Conservation (phyloP, 2,329 filamentous ascomycete species). For the Mycosphaerella sp. region DNA sequence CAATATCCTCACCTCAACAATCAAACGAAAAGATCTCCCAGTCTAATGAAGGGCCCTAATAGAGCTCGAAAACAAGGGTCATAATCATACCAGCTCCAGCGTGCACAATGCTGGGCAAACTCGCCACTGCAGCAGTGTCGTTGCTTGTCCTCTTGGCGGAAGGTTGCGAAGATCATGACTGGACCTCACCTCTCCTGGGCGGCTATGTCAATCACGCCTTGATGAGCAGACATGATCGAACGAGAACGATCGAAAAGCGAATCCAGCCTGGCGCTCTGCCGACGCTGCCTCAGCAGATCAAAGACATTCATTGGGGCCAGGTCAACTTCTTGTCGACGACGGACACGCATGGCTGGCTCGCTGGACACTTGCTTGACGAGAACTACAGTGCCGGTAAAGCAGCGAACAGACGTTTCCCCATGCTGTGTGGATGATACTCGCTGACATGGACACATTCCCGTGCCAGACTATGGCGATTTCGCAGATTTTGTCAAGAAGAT, state of each 20-base stretch:
- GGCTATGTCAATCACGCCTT: conserved; percentile 16
- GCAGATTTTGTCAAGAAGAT: conserved; percentile 55
- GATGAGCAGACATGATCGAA: conserved; percentile 11
- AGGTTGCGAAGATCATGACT: conserved; percentile 21
- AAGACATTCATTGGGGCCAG: conserved; percentile 22
- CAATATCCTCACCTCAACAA: too few relatives aligned
- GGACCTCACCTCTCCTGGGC: conserved; percentile 17
- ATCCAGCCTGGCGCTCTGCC: conserved; percentile 16
- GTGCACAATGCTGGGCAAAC: conserved; percentile 11
- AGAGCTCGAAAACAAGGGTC: too few relatives aligned
- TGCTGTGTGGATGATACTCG: too few relatives aligned
- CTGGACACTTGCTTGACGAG: conserved; percentile 47
- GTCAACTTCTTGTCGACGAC: conserved; percentile 41
- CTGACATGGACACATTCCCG: too few relatives aligned
- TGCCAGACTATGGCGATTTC: conserved; percentile 57
- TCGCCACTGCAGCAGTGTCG: conserved; percentile 7
- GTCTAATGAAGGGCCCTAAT: too few relatives aligned
- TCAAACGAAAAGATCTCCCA: too few relatives aligned
- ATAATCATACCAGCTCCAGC: background rate
- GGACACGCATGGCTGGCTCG: conserved; percentile 56
- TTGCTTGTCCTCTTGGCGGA: conserved; percentile 9
- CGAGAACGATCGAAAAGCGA: conserved; percentile 8
- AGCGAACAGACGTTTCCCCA: too few relatives aligned
- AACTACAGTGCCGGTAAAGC: conserved; percentile 50
- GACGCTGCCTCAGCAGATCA: conserved; percentile 22